Conservation (phyloP, 2,329 filamentous ascomycete species). For the Aureobasidium sp. region DNA sequence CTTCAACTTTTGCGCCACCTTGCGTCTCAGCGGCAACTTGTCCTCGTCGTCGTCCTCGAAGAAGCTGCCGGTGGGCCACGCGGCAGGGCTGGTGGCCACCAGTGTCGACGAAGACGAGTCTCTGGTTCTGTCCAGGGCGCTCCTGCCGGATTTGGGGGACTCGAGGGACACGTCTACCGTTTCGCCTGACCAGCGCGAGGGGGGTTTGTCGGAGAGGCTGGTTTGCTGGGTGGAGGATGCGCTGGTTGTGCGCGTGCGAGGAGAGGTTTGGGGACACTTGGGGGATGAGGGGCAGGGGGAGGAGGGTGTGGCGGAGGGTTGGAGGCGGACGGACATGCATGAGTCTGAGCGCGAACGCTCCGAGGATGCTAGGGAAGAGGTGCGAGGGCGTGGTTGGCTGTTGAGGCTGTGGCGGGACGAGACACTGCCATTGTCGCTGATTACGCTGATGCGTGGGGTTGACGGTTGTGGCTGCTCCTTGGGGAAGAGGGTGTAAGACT, state of each 20-base stretch:
- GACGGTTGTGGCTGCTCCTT: conserved; percentile 1
- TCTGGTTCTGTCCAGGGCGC: not conserved
- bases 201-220: not conserved
- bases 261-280: conserved; percentile 1
- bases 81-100: not conserved
- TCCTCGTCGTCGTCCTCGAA: conserved; percentile 11
- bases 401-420: not conserved
- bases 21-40: not conserved
- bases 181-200: conserved; percentile 10
- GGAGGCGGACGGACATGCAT: conserved; percentile 5
- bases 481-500: conserved; percentile 6
- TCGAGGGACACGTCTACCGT: not conserved
- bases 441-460: not conserved
- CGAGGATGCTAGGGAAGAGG: not conserved
- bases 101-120: not conserved
- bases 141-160: not conserved
- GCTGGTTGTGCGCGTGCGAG: conserved; percentile 5
- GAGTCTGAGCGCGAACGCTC: conserved; percentile 9
- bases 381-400: not conserved
- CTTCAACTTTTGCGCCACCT: not conserved
- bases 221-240: not conserved
- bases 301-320: not conserved
- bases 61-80: conserved; percentile 5
- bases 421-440: not conserved
- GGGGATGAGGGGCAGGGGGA: not conserved